Conservation (phyloP, 2,329 filamentous ascomycete genomes). For the Madurella fahalii region DNA sequence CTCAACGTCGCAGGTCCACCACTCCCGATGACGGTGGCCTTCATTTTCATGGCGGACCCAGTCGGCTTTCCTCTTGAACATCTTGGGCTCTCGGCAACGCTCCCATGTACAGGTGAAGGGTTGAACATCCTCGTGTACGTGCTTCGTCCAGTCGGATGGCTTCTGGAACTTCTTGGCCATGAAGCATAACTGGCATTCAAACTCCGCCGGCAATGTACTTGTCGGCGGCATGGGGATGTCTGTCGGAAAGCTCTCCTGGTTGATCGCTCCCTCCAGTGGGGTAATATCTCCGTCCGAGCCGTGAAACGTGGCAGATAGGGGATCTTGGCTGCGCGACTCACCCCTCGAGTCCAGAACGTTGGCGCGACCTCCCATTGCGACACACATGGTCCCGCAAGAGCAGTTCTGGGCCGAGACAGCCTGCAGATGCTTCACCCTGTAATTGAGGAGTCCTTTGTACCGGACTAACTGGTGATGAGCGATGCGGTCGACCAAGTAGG, state of each 20-base stretch:
- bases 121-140: conserved; percentile 89
- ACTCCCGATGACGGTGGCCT: conserved; percentile 81
- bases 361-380: conserved; percentile 62
- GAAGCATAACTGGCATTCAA: conserved; percentile 87
- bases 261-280: conserved; percentile 65
- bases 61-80: conserved; percentile 92
- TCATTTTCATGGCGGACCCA: conserved; percentile 96
- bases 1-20: conserved; percentile 80
- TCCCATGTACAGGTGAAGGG: conserved; percentile 92
- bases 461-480: conserved; percentile 74
- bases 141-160: conserved; percentile 95
- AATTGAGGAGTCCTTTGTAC: conserved; percentile 71
- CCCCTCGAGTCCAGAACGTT: conserved; percentile 57
- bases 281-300: conserved; percentile 63
- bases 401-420: conserved; percentile 55
- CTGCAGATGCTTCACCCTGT: conserved; percentile 65
- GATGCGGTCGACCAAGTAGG: conserved; percentile 72
- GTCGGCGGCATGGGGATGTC: conserved; percentile 82
- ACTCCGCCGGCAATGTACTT: conserved; percentile 71
- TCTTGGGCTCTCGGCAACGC: conserved; percentile 76
- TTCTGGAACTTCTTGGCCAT: conserved; percentile 81
- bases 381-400: conserved; percentile 58
- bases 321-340: conserved; percentile 57
- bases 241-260: conserved; percentile 68
- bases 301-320: conserved; percentile 48